phyloP scores from a whole-genome alignment of 495 filamentous ascomycete species.

The Aspergillus hancockii region DNA sequence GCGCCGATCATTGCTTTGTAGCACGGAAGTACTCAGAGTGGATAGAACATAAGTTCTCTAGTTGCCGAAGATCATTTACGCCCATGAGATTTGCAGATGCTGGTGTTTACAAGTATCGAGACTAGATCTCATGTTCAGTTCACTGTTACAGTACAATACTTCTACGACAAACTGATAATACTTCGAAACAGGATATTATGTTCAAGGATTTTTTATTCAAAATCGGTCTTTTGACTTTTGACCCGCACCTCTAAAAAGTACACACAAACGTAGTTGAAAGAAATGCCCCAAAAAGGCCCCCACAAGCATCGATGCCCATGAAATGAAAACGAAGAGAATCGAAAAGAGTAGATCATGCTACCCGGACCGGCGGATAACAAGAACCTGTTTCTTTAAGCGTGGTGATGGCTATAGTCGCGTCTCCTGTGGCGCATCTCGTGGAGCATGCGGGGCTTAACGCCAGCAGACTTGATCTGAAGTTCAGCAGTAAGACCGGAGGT shows the following conservation, averaged over 20 bases:
- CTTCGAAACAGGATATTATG: not conserved
- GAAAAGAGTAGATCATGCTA: not conserved
- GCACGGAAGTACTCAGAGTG: no score
- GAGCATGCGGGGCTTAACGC: conserved; percentile 28
- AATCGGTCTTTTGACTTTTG: not conserved
- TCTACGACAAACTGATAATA: not conserved
- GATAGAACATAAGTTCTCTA: no score
- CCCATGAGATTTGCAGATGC: no score
- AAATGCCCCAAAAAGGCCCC: not conserved
- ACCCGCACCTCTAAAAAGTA: not conserved
- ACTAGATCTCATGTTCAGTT: not conserved
- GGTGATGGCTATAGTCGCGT: conserved; percentile 25
- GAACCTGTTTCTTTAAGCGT: conserved; percentile 22
- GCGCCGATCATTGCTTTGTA: not conserved
- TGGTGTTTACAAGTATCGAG: not conserved
- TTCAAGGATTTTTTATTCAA: not conserved
- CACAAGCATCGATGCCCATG: conserved; percentile 1
- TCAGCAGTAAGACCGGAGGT: conserved; percentile 47
- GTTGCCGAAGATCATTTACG: not conserved
- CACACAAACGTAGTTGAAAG: conserved; percentile 1
- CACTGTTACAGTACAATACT: not conserved
- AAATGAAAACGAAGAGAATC: conserved; percentile 3
- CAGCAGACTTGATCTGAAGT: conserved; percentile 38
- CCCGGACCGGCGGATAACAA: not conserved
- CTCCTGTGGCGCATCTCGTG: conserved; percentile 37